phyloP scores from a whole-genome alignment of 23 red algal genomes.

The Chondrus crispus region DNA sequence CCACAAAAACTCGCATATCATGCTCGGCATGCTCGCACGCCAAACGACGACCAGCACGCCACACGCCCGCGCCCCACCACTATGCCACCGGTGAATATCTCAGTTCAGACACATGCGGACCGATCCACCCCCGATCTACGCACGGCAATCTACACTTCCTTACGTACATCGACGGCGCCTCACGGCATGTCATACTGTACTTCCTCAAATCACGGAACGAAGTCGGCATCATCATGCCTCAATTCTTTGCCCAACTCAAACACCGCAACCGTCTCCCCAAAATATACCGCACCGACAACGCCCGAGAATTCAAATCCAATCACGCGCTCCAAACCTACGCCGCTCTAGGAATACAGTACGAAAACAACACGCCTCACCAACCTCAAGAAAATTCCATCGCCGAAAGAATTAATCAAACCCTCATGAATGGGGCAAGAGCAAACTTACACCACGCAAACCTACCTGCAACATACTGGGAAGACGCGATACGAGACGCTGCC shows the following conservation, averaged over 20 bases:
- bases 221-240: neutral
- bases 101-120: neutral
- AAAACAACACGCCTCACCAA: no score
- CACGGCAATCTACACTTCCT: neutral
- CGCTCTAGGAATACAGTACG: no score
- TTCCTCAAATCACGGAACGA: neutral
- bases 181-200: neutral
- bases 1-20: neutral
- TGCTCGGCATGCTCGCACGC: neutral
- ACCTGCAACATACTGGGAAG: neutral
- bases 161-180: neutral
- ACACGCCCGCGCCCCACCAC: neutral
- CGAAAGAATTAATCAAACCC: neutral
- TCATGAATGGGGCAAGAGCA: neutral
- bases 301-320: neutral
- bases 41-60: neutral
- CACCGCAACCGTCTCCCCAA: neutral
- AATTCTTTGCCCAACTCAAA: no score
- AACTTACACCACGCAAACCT: neutral
- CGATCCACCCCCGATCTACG: neutral
- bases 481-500: neutral
- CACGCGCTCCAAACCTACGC: no score
- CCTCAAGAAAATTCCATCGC: neutral
- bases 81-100: neutral
- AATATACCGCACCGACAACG: neutral